These are phyloP conservation scores for Begonia loranthoides DNA, from an alignment of 306 rosid species.

Conservation along the genomic window DNA sequence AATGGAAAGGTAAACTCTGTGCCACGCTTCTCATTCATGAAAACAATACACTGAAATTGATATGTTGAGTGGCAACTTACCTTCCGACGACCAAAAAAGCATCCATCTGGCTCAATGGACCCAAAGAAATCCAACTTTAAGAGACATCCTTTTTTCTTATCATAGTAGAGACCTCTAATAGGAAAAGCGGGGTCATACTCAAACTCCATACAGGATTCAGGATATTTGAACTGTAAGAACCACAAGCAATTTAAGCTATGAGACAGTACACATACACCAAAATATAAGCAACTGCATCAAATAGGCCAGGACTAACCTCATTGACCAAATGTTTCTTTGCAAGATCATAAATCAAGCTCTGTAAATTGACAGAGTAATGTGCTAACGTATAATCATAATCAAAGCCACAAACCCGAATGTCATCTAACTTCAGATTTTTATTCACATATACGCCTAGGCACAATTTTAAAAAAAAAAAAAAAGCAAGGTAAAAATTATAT, in stretches of 20 bases:
- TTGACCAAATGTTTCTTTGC: constrained; percentile 81
- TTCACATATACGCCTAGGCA: constrained; percentile 68
- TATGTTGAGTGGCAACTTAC: constrained; percentile 15
- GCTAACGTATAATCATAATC: constrained; percentile 95
- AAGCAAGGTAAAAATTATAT: too few species aligned
- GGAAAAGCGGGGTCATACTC: constrained; percentile 80
- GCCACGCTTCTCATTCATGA: too few species aligned
- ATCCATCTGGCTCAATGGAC: constrained; percentile 74
- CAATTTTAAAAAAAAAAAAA: constrained; percentile 5
- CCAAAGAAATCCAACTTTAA: constrained; percentile 90
- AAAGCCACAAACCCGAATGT: constrained; percentile 75
- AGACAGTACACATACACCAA: constrained; percentile 8
- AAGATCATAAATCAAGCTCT: constrained; percentile 84
- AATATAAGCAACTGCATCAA: neutral
- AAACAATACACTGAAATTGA: too few species aligned
- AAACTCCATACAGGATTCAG: constrained; percentile 59
- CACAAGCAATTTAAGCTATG: neutral
- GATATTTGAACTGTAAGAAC: constrained; percentile 69
- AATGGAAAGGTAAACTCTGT: too few species aligned
- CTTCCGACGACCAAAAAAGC: constrained; percentile 87
- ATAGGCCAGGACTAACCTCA: constrained; percentile 42
- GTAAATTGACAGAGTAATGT: constrained; percentile 71
- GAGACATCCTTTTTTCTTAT: constrained; percentile 76
- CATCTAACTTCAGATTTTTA: constrained; percentile 69
- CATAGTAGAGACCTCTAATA: constrained; percentile 84